Evolutionary conservation across 192 early-diverging fungal species (phyloP).

Genomic region (Chytriomyces confervae): DNA sequence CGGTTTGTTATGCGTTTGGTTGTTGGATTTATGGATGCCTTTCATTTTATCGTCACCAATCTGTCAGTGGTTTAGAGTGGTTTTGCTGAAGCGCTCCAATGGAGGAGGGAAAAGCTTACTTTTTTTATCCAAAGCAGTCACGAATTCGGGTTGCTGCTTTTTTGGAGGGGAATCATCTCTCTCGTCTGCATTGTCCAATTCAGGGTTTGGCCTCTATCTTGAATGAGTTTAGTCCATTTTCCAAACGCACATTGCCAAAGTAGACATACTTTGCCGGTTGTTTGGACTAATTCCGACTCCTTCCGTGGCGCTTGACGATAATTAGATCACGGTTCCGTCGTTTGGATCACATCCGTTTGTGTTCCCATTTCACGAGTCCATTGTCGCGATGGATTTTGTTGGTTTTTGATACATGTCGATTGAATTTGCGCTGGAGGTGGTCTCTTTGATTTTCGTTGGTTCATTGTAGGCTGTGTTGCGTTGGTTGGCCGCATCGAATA

Average conservation of each 20-base stretch:
- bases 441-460: not conserved
- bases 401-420: not conserved
- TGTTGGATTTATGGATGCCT: not conserved
- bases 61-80: not conserved
- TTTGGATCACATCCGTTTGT: not conserved
- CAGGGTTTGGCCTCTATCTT: not conserved
- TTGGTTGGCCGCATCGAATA: not conserved
- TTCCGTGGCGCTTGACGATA: not conserved
- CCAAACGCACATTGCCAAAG: not conserved
- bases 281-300: not conserved
- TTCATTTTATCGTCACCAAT: not conserved
- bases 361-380: not conserved
- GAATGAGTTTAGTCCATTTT: not conserved
- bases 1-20: not conserved
- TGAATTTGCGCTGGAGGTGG: not conserved
- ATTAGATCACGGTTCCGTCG: slow-evolving; percentile 5
- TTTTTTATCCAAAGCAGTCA: slow-evolving; percentile 16
- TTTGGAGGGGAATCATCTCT: not conserved
- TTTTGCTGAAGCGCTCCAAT: not conserved
- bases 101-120: not conserved
- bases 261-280: not conserved
- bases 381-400: not conserved
- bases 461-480: not conserved
- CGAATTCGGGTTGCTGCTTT: not conserved
- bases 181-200: not conserved